Percentiles rank a stretch among this genome's conserved stretches.
phyloP scores from a whole-genome alignment of 2,329 filamentous ascomycete genomes.

The Colletotrichum magnum region DNA sequence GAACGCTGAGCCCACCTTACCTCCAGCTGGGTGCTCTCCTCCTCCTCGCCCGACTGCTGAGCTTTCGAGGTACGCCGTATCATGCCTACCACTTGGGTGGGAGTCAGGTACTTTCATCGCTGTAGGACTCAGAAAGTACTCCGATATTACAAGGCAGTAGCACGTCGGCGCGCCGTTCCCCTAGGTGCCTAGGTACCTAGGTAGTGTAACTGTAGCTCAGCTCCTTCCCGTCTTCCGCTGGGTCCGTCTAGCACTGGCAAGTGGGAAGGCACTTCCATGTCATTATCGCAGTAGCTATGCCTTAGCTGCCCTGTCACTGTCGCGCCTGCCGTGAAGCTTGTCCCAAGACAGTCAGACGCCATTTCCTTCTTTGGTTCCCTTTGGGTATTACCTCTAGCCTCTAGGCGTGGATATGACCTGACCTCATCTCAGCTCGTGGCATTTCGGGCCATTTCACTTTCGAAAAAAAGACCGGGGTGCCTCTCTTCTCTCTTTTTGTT shows the following conservation, averaged over 20 bases:
- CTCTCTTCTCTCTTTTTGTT: too few relatives aligned
- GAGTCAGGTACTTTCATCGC: too few relatives aligned
- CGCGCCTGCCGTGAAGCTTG: constrained; percentile 12
- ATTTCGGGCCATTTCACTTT: not conserved
- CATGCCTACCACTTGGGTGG: too few relatives aligned
- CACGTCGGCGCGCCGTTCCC: too few relatives aligned
- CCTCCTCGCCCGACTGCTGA: constrained; percentile 12
- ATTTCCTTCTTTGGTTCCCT: not conserved
- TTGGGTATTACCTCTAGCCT: not conserved
- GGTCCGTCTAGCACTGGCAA: too few relatives aligned
- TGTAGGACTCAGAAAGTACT: too few relatives aligned
- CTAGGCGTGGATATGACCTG: constrained; percentile 12
- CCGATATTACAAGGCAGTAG: too few relatives aligned
- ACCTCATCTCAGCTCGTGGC: constrained; percentile 19
- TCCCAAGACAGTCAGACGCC: constrained; percentile 19
- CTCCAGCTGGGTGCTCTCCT: too few relatives aligned
- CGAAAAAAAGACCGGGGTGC: constrained; percentile 2
- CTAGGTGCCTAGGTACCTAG: too few relatives aligned
- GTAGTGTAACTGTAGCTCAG: not conserved
- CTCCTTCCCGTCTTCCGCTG: not conserved
- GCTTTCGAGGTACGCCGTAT: not conserved
- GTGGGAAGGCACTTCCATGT: too few relatives aligned
- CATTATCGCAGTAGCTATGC: constrained; percentile 6
- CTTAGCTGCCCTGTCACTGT: constrained; percentile 25
- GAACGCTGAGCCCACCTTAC: not conserved